Base-by-base conservation (phyloP, 2,329 filamentous ascomycete species). In the Aspergillus niger region DNA sequence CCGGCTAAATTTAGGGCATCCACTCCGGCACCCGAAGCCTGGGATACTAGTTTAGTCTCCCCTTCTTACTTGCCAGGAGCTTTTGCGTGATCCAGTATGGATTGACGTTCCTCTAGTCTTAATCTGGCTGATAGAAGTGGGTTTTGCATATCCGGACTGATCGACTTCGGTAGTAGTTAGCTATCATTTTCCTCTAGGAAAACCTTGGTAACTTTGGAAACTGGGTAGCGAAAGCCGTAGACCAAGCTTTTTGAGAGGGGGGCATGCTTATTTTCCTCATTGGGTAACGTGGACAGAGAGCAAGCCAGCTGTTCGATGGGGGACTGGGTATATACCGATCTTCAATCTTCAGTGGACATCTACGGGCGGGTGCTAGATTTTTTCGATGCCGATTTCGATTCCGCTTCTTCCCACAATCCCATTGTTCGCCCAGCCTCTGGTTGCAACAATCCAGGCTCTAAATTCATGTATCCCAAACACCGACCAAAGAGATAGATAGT, bases 71-170 rank as follows among this genome's bases (percentile, higher is more conserved):
- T 43, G 44, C 26, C 24, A 28, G 17, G 56, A 61, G 58, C 63
- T 61, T 53, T 65, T 65, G 50, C 63, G 63, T 57, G 47, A 61
- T 63, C 17, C 30, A 60, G 61, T 63, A 61, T 58, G 32, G 60
- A 62, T 64, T 63, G 58, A 51, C 58, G 51, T 10, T 36, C 51
- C 13, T 20, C 51, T 36, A 7, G 26, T 26, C 28, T n/a, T 11
- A 26, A 41, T 51, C 32, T 28, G 32, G 39, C 51, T 50, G 49
- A 32, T 17, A 47, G n/a, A 13, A 47, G 53, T 55, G 49, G 56
- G 51, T 52, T 36, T 36, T 44, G 59, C 48, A 30, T 39, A 48
- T 51, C 10, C 15, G 24, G 5, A 38, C 6, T 36, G 47, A 58
- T 58, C 49, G 50, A n/a, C 53, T 20, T 47, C 39, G 32, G n/a